These are phyloP conservation scores for Knoxia roxburghii DNA, from an alignment of 257 asterid genomes.

Conservation along the genomic window DNA sequence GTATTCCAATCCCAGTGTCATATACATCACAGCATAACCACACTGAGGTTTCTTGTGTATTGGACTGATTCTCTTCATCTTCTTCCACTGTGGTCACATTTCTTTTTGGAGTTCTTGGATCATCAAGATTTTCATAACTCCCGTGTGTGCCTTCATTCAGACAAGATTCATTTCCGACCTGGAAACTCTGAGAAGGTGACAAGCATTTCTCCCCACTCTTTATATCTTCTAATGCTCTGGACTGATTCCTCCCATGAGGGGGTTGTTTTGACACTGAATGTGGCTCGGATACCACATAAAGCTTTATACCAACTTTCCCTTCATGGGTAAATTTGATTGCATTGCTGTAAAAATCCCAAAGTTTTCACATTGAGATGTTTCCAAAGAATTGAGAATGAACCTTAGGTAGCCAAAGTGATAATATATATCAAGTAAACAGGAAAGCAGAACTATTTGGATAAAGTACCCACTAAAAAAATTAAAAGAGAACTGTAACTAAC, in stretches of 20 bases:
- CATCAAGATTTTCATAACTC: slow-evolving; percentile 16
- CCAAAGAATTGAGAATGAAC: neutral
- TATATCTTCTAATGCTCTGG: slow-evolving; percentile 16
- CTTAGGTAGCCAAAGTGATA: neutral
- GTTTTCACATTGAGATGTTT: neutral
- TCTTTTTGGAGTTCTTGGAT: slow-evolving; percentile 19
- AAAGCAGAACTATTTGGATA: no score
- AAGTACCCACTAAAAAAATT: neutral
- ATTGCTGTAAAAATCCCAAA: slow-evolving; percentile 44
- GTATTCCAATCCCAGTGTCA: slow-evolving; percentile 91
- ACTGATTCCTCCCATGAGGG: slow-evolving; percentile 20
- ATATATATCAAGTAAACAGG: no score
- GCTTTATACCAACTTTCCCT: slow-evolving; percentile 80
- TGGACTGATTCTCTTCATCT: slow-evolving; percentile 25
- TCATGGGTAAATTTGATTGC: slow-evolving; percentile 90
- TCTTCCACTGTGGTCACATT: slow-evolving; percentile 28
- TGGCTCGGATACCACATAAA: slow-evolving; percentile 59
- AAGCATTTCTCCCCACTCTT: slow-evolving; percentile 27
- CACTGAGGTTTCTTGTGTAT: slow-evolving; percentile 46
- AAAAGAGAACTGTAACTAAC: neutral
- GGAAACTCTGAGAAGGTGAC: slow-evolving; percentile 19
- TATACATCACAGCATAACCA: slow-evolving; percentile 85
- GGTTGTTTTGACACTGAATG: slow-evolving; percentile 23
- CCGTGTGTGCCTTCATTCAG: slow-evolving; percentile 15
- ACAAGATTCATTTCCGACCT: slow-evolving; percentile 8